Evolutionary conservation across 352 stramenopile genomes (phyloP).

Genomic region (Elongisporangium anandrum): DNA sequence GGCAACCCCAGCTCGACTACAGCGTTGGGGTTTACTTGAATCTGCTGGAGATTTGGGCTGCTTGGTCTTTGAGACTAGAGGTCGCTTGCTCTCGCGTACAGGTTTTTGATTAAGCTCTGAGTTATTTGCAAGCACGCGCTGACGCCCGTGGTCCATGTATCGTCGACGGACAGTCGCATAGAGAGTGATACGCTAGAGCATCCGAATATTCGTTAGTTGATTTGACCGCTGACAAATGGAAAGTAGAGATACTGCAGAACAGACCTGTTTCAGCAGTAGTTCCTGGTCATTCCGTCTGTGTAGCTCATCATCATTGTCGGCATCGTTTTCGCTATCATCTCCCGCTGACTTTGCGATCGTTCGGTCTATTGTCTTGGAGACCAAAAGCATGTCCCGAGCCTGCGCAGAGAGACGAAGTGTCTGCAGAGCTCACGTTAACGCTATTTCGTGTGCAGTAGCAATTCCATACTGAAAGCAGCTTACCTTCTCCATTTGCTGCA

Average conservation of each 20-base stretch:
- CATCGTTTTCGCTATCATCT: not conserved
- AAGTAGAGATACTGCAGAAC: constrained; percentile 4
- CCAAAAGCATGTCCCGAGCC: constrained; percentile 34
- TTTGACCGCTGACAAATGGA: constrained; percentile 10
- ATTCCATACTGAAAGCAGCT: too few species aligned
- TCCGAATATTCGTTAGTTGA: constrained; percentile 4
- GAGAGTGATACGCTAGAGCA: constrained; percentile 33
- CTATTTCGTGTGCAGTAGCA: too few species aligned
- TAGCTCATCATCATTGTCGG: not conserved
- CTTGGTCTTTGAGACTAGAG: not conserved
- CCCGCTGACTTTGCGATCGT: not conserved
- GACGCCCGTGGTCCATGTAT: constrained; percentile 59
- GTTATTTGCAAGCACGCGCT: constrained; percentile 8
- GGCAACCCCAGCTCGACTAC: constrained; percentile 13
- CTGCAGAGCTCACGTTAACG: constrained; percentile 6
- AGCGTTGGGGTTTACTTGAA: constrained; percentile 4
- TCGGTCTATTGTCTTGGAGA: constrained; percentile 10
- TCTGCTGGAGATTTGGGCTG: not conserved
- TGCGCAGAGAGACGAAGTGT: constrained; percentile 27
- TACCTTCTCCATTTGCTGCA: constrained; percentile 35
- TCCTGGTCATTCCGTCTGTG: constrained; percentile 2
- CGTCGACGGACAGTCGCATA: constrained; percentile 45
- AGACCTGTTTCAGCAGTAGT: constrained; percentile 11
- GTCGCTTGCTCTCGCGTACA: not conserved
- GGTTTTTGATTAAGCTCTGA: constrained; percentile 8